These are phyloP conservation scores for Fusarium tanahbumbuense DNA, from an alignment of 2,329 filamentous ascomycete species.

Conservation along the genomic window DNA sequence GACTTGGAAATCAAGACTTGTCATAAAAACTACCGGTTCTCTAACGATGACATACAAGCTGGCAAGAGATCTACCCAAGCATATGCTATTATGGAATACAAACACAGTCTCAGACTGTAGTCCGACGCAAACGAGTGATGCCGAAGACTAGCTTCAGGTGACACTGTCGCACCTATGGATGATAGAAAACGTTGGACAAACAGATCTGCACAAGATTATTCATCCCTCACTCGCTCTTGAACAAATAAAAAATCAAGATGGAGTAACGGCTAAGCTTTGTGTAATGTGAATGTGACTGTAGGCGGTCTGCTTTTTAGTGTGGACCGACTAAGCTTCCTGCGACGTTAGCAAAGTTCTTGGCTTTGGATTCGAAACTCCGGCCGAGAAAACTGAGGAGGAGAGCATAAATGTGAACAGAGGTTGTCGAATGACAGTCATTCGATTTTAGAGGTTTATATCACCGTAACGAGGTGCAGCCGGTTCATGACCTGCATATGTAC, in stretches of 20 bases:
- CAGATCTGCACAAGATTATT: conserved; percentile 2
- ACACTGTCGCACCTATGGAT: not conserved
- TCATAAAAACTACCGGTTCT: not conserved
- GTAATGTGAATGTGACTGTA: conserved; percentile 7
- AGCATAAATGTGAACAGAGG: not conserved
- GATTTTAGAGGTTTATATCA: conserved; percentile 14
- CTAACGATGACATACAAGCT: not conserved
- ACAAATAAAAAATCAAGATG: conserved; percentile 1
- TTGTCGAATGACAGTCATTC: conserved; percentile 39
- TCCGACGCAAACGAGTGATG: not conserved
- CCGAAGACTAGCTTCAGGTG: not conserved
- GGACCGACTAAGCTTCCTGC: conserved; percentile 26
- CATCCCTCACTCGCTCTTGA: not conserved
- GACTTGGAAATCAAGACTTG: not conserved
- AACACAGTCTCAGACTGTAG: conserved; percentile 2
- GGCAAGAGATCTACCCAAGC: not conserved
- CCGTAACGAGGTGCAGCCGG: conserved; percentile 31
- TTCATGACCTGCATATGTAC: conserved; percentile 1
- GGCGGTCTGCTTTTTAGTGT: conserved; percentile 27
- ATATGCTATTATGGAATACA: not conserved
- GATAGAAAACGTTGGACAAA: not conserved
- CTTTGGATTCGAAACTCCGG: conserved; percentile 16
- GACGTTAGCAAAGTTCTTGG: conserved; percentile 33
- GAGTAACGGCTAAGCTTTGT: conserved; percentile 14
- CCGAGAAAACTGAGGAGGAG: not conserved